A percentile compares a stretch with the other conserved stretches of the same genome.
Evolutionary conservation across 352 stramenopile species (phyloP).

Genomic region (Pythium oligandrum): DNA sequence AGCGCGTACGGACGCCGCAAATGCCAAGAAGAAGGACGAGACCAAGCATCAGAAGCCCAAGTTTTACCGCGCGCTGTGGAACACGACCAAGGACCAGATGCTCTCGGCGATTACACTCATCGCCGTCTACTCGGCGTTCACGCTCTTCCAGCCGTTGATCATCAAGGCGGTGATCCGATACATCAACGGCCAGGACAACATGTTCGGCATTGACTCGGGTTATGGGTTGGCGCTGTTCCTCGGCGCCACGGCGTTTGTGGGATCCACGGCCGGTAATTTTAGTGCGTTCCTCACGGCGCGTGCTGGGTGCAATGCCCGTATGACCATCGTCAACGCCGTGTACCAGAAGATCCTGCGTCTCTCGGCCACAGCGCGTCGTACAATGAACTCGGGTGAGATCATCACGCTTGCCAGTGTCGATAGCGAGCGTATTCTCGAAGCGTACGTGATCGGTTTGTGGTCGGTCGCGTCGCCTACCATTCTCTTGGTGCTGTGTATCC

Average conservation of each 20-base stretch:
- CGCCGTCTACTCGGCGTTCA: slow-evolving; percentile 15
- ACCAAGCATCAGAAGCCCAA: too few relatives aligned
- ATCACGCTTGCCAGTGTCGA: slow-evolving; percentile 45
- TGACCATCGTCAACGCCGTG: slow-evolving; percentile 36
- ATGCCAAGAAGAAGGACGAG: too few relatives aligned
- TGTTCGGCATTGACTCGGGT: slow-evolving; percentile 15
- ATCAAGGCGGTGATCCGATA: slow-evolving; percentile 22
- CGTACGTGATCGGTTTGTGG: slow-evolving; percentile 32
- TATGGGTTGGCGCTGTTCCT: slow-evolving; percentile 11
- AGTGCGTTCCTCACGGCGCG: slow-evolving; percentile 38
- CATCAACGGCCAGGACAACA: slow-evolving; percentile 13
- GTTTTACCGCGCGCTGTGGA: too few relatives aligned
- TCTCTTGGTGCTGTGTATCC: too few relatives aligned
- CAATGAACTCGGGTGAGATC: slow-evolving; percentile 43
- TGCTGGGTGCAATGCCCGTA: slow-evolving; percentile 34
- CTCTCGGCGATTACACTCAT: too few relatives aligned
- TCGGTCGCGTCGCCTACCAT: too few relatives aligned
- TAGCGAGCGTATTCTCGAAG: slow-evolving; percentile 39
- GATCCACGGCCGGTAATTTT: slow-evolving; percentile 30
- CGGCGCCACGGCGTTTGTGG: slow-evolving; percentile 6
- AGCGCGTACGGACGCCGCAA: too few relatives aligned
- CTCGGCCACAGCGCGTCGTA: slow-evolving; percentile 30
- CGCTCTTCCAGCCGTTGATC: slow-evolving; percentile 22
- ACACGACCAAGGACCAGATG: too few relatives aligned
- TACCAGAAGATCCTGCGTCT: slow-evolving; percentile 50